Base-by-base conservation (phyloP, 371 early-diverging fungal genomes). In the Actinomortierella wolfii region DNA sequence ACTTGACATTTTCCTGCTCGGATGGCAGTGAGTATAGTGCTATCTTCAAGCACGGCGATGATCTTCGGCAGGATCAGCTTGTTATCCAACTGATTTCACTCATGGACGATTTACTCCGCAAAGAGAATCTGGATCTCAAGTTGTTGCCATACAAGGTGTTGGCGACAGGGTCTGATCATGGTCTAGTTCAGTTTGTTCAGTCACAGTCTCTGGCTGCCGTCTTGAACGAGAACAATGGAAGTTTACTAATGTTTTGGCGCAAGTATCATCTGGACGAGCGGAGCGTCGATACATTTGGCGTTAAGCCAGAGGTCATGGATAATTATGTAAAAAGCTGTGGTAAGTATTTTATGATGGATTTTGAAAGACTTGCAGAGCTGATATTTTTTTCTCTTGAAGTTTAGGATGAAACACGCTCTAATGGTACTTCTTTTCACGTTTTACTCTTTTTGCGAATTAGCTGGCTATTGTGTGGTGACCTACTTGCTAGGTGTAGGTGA, bases 401-500 rank as follows among this genome's bases (percentile, higher is more conserved):
- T 29, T 23, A 21, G 57, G 41, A n/a, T n/a, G n/a, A n/a, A n/a
- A n/a, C n/a, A n/a, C n/a, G n/a, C 8, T 17, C 49, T 7, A 42
- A 28, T 63, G 21, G 26, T 14, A 61, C 18, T 47, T 28, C n/a
- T n/a, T n/a, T n/a, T n/a, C n/a, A n/a, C 11, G 20, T 15, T 11
- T 41, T 24, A 24, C 24, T 6, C 26, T 11, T 41, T 21, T 18
- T 41, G 23, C 13, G 53, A 39, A 42, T 11, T 58, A 93, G 93
- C 99, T 41, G 99, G 98, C 1, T 99, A 98, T 76, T 96, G 97
- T 76, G 97, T 99, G 13, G 96, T 98, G 52, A 97, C 96, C 2
- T 99, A 98, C 76, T 65, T 99, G 13, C 82, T 99, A 13, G 99
- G 97, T 17, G 92, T 99, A n/a, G 99, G 99, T n/a, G 99, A 99